A percentile compares a stretch with the other conserved stretches of the same genome.
Evolutionary conservation across 2,329 filamentous ascomycete genomes (phyloP).

Genomic region (Penicillium sp.): DNA sequence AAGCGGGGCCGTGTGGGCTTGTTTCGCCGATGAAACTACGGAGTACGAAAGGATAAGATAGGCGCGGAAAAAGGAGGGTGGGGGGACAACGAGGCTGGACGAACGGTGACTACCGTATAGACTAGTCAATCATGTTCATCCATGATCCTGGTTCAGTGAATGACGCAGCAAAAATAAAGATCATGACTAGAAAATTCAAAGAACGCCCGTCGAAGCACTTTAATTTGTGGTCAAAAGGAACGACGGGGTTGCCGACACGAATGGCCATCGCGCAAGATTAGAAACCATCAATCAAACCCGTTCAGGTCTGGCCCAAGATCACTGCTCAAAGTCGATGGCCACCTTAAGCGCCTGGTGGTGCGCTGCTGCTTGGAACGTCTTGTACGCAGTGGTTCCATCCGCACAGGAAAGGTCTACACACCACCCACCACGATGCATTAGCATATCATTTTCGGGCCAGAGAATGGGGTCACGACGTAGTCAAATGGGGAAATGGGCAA

Average conservation of each 20-base stretch:
- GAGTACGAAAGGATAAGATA: not conserved
- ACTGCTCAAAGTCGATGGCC: constrained; percentile 28
- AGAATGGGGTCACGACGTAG: not conserved
- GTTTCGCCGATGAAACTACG: constrained; percentile 9
- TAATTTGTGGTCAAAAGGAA: not conserved
- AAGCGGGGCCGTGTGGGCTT: constrained; percentile 5
- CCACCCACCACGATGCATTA: not conserved
- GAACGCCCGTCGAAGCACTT: not conserved
- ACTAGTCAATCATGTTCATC: not conserved
- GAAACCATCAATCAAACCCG: no score
- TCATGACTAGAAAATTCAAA: not conserved
- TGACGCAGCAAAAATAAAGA: not conserved
- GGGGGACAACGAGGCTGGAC: not conserved
- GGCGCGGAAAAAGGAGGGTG: not conserved
- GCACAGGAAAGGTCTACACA: constrained; percentile 21
- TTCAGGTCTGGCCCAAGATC: no score
- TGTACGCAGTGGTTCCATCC: constrained; percentile 21
- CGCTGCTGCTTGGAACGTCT: constrained; percentile 24
- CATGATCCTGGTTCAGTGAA: not conserved
- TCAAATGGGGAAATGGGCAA: not conserved
- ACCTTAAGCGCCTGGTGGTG: constrained; percentile 27
- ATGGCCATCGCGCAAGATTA: constrained; percentile 3
- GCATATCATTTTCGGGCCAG: not conserved
- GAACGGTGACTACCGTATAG: not conserved
- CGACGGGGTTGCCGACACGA: not conserved